These are phyloP conservation scores for Toxoplasma gondii DNA, from an alignment of 169 alveolate genomes.

Conservation along the genomic window DNA sequence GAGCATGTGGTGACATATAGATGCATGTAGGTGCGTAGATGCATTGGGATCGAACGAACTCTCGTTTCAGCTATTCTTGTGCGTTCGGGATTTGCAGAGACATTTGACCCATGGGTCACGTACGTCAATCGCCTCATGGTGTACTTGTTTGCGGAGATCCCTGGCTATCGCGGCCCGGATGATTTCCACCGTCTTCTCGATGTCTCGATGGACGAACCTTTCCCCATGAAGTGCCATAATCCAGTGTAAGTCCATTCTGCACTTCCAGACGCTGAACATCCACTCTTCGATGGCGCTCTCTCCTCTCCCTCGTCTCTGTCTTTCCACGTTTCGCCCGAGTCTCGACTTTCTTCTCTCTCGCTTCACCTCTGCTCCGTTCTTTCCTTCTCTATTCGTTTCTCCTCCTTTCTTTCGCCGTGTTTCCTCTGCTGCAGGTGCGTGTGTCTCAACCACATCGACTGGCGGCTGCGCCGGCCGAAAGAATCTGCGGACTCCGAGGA, in stretches of 20 bases:
- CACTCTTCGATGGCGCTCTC: background rate
- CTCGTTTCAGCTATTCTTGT: too few species aligned
- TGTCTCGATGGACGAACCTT: background rate
- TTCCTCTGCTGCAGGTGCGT: background rate
- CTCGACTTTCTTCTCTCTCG: too few species aligned
- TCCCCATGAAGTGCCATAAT: slow-evolving; percentile 28
- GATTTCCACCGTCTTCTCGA: background rate
- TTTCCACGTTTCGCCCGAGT: too few species aligned
- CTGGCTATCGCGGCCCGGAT: slow-evolving; percentile 28
- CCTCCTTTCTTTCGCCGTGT: background rate
- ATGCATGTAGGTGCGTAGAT: too few species aligned
- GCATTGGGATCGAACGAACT: too few species aligned
- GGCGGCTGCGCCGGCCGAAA: background rate
- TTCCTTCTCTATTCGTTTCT: background rate
- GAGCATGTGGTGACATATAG: too few species aligned
- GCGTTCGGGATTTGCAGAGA: slow-evolving; percentile 29
- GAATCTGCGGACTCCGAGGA: background rate
- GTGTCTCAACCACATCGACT: background rate
- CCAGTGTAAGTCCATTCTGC: background rate
- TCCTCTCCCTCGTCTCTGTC: background rate
- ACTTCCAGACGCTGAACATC: background rate
- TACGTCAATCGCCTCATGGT: slow-evolving; percentile 58
- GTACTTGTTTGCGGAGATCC: slow-evolving; percentile 35
- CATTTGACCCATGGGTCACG: slow-evolving; percentile 53
- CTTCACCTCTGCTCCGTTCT: too few species aligned